A percentile compares a stretch with the other conserved stretches of the same genome.
These are phyloP conservation scores for Isatis lusitanica DNA, from an alignment of 441 rosid genomes.

Conservation along the genomic window DNA sequence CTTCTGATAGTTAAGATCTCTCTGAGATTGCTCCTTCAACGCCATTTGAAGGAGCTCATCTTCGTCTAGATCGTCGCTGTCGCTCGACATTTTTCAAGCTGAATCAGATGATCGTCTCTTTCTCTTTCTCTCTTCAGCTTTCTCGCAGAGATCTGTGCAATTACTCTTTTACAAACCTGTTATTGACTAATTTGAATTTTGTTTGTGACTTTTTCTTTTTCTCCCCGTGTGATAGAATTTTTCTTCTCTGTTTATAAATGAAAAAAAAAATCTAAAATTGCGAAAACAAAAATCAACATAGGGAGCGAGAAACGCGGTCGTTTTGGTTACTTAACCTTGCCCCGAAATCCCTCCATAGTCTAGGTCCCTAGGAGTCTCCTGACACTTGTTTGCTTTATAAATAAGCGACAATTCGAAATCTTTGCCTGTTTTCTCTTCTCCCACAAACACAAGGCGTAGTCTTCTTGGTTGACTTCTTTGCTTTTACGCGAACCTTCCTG, in stretches of 20 bases:
- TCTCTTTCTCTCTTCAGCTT: background rate
- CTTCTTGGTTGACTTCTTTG: background rate
- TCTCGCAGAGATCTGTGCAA: constrained; percentile 10
- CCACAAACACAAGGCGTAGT: background rate
- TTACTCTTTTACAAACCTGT: background rate
- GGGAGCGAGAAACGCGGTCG: background rate
- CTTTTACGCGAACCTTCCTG: background rate
- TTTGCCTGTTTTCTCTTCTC: background rate
- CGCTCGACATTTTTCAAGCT: constrained; percentile 66
- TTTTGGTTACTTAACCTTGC: background rate
- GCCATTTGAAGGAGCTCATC: constrained; percentile 98
- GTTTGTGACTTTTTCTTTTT: constrained; percentile 10
- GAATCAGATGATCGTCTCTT: constrained; percentile 10
- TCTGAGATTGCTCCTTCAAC: constrained; percentile 80
- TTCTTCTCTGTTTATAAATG: background rate
- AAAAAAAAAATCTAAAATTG: too few species aligned
- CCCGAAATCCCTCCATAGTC: too few species aligned
- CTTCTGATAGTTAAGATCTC: constrained; percentile 70
- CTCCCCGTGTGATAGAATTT: background rate
- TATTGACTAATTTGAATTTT: background rate
- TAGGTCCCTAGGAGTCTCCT: too few species aligned
- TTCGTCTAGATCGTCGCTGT: constrained; percentile 74
- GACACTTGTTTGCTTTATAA: background rate
- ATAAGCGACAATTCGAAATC: background rate
- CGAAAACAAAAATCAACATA: background rate